These are phyloP conservation scores for Megacollybia marginata DNA, from an alignment of 768 basidiomycete genomes.

Conservation along the genomic window DNA sequence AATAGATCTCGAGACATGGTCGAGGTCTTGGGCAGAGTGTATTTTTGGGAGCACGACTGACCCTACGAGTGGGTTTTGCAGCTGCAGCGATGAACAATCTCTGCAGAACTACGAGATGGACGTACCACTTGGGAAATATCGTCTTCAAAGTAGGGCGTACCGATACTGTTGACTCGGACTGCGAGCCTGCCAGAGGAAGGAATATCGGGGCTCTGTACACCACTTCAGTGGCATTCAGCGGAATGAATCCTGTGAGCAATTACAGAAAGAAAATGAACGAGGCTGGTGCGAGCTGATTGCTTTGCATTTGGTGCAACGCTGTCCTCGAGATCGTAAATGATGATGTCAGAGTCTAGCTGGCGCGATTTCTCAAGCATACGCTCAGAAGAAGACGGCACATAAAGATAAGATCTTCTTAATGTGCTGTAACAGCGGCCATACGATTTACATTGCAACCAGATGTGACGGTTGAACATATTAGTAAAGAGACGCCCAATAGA, in stretches of 20 bases:
- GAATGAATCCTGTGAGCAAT: slow-evolving; percentile 46
- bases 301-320: slow-evolving; percentile 62
- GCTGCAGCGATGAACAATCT: slow-evolving; percentile 22
- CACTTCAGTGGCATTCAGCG: not conserved
- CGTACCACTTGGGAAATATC: slow-evolving; percentile 58
- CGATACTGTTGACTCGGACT: slow-evolving; percentile 63
- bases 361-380: slow-evolving; percentile 80
- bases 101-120: not conserved
- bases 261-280: slow-evolving; percentile 21
- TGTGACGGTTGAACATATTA: too few species aligned
- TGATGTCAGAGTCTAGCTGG: slow-evolving; percentile 52
- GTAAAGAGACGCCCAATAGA: too few species aligned
- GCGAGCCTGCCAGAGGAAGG: slow-evolving; percentile 49
- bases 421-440: not conserved
- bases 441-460: too few species aligned
- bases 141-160: slow-evolving; percentile 55
- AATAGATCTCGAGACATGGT: slow-evolving; percentile 40
- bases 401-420: slow-evolving; percentile 56
- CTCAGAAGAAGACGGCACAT: slow-evolving; percentile 76
- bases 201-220: slow-evolving; percentile 21
- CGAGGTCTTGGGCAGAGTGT: slow-evolving; percentile 59
- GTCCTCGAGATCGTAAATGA: slow-evolving; percentile 89
- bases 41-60: slow-evolving; percentile 85
- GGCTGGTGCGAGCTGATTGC: slow-evolving; percentile 48
- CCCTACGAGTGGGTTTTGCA: slow-evolving; percentile 38